Evolutionary conservation across 306 rosid species (phyloP).

Genomic region (Potentilla sterilis): DNA sequence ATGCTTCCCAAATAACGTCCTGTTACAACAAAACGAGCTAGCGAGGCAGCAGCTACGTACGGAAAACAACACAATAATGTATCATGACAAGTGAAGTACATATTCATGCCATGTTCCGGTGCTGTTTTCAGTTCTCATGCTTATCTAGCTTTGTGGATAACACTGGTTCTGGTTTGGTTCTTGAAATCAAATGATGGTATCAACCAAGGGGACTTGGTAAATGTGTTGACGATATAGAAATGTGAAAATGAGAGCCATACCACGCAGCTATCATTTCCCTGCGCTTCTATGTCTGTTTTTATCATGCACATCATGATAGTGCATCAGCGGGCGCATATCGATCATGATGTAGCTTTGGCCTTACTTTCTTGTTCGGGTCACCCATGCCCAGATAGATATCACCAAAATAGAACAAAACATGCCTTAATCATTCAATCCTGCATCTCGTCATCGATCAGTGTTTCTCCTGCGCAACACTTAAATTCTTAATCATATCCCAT

Average conservation of each 20-base stretch:
- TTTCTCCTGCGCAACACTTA: not conserved
- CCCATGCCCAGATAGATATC: not conserved
- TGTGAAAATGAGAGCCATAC: not conserved
- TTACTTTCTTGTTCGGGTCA: not conserved
- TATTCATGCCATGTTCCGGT: no score
- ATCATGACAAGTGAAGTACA: not conserved
- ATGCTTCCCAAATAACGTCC: not conserved
- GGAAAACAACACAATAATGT: not conserved
- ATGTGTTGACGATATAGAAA: not conserved
- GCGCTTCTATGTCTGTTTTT: not conserved
- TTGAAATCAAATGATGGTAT: not conserved
- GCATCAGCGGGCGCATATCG: not conserved
- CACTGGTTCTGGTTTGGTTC: not conserved
- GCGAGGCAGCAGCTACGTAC: not conserved
- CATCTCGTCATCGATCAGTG: not conserved
- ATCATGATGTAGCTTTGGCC: not conserved
- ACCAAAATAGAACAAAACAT: not conserved
- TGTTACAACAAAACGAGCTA: not conserved
- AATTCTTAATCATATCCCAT: not conserved
- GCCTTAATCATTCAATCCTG: not conserved
- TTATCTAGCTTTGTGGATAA: not conserved
- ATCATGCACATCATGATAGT: not conserved
- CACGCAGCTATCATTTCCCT: not conserved
- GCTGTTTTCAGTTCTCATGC: no score
- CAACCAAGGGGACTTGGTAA: no score